Base-by-base conservation (phyloP, 23 red algal genomes). In the Chondrus crispus region DNA sequence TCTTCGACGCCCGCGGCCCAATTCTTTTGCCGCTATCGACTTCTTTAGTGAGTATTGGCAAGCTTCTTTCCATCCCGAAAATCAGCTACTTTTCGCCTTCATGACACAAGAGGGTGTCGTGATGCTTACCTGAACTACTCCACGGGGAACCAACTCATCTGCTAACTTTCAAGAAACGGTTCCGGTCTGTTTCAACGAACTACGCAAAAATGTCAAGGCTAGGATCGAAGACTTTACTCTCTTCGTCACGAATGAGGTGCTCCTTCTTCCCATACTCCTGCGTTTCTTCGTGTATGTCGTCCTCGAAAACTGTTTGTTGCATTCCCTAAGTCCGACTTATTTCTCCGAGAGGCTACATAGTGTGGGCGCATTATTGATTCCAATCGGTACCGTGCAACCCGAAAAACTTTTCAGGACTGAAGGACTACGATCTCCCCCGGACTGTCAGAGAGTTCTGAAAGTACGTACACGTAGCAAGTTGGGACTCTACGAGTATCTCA, bases 131-230 rank as follows among this genome's bases (percentile, higher is more conserved):
- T 64, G 62, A 3, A 88, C 39, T 8, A 88, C 26, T 43, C 64
- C 45, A 72, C 30, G 84, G 19, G 84, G 62, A 22, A 50, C 4
- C 11, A 74, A 88, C 45, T 53, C 84, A 18, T 16, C 84, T 4
- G 33, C 84, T 5, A 88, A 74, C n/a, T 88, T 75, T 38, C 84
- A 88, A 50, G 84, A 88, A 75, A 88, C 30, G 51, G 62, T 88
- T 18, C 14, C 24, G 5, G 38, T 74, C 13, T 88, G 62, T 50
- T 88, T 88, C 51, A 18, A 5, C 11, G 84, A 48, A 35, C 68
- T 88, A 5, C 24, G 20, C 4, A 22, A 88, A 39, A 28, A 2
- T 35, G 73, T 88, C 43, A 88, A 88, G 26, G 84, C 84, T 3
- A 74, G 84, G 62, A 72, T 88, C 40, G 84, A 88, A 32, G 84